A percentile compares a stretch with the other conserved stretches of the same genome.
phyloP scores from a whole-genome alignment of 176 grass and related monocot genomes.

The Avena insularis region DNA sequence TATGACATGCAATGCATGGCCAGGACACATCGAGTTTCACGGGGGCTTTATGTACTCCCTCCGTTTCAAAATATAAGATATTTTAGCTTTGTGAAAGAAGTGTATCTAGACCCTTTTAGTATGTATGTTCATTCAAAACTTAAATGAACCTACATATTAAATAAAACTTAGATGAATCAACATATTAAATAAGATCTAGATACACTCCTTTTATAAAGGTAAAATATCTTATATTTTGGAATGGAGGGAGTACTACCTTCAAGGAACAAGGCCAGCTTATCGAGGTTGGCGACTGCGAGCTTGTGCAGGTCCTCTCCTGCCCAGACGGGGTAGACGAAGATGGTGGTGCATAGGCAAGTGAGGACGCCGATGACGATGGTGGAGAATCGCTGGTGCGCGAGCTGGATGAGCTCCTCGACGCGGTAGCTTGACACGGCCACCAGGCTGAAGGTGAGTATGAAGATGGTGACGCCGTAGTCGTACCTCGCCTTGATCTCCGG shows the following conservation, averaged over 20 bases:
- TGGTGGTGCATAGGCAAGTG: constrained; percentile 74
- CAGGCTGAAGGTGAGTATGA: constrained; percentile 95
- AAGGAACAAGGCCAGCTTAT: constrained; percentile 73
- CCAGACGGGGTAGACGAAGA: constrained; percentile 81
- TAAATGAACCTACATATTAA: no score
- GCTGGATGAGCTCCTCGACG: constrained; percentile 66
- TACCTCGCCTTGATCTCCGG: constrained; percentile 93
- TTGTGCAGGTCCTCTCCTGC: constrained; percentile 90
- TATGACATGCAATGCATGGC: background rate
- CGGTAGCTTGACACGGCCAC: constrained; percentile 96
- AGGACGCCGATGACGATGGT: constrained; percentile 79
- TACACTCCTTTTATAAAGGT: no score
- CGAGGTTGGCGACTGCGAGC: constrained; percentile 62
- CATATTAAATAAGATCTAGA: no score
- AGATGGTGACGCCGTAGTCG: constrained; percentile 95
- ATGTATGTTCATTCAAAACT: no score
- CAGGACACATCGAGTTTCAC: background rate
- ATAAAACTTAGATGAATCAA: no score
- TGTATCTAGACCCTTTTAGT: no score
- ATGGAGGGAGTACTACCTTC: constrained; percentile 50
- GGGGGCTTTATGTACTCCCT: no score
- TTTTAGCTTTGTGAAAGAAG: no score
- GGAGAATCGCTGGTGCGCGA: constrained; percentile 83
- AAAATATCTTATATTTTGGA: no score
- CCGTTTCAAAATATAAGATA: no score